Conservation (phyloP, 495 filamentous ascomycete genomes). For the Gamarada debralockiae region DNA sequence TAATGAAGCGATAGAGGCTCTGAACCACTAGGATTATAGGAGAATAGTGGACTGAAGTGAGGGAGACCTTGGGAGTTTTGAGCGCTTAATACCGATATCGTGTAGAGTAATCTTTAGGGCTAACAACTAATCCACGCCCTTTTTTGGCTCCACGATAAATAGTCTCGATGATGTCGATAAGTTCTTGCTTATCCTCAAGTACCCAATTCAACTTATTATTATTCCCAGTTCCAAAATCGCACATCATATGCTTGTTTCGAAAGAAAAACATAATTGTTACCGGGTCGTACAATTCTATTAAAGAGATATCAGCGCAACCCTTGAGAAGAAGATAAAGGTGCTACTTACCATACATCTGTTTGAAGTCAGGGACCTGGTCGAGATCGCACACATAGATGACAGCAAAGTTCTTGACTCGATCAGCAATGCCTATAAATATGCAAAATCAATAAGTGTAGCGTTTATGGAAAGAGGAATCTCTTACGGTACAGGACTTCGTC, state of each 20-base stretch:
- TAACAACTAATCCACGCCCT: slow-evolving; percentile 91
- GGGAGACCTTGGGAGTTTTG: not conserved
- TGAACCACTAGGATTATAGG: not conserved
- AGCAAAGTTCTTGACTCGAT: slow-evolving; percentile 84
- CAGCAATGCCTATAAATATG: slow-evolving; percentile 52
- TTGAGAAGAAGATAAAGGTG: slow-evolving; percentile 44
- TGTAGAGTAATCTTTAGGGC: slow-evolving; percentile 58
- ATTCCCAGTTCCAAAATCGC: slow-evolving; percentile 96
- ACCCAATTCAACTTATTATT: slow-evolving; percentile 99
- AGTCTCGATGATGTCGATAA: slow-evolving; percentile 98
- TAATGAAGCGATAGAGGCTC: not conserved
- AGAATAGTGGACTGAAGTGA: not conserved
- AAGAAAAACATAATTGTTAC: slow-evolving; percentile 83
- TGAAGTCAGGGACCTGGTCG: slow-evolving; percentile 95
- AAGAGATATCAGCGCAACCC: slow-evolving; percentile 11
- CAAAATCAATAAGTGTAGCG: not conserved
- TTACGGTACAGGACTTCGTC: slow-evolving; percentile 88
- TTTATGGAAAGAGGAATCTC: slow-evolving; percentile 12
- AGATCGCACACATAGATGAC: slow-evolving; percentile 97
- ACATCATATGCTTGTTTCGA: slow-evolving; percentile 99
- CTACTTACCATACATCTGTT: slow-evolving; percentile 70
- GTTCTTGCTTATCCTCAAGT: slow-evolving; percentile 94
- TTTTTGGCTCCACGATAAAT: slow-evolving; percentile 98
- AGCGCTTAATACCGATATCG: slow-evolving; percentile 2
- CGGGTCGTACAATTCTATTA: slow-evolving; percentile 50